Conservation (phyloP, 2,329 filamentous ascomycete species). For the Ploettnerulaceae sp. region DNA sequence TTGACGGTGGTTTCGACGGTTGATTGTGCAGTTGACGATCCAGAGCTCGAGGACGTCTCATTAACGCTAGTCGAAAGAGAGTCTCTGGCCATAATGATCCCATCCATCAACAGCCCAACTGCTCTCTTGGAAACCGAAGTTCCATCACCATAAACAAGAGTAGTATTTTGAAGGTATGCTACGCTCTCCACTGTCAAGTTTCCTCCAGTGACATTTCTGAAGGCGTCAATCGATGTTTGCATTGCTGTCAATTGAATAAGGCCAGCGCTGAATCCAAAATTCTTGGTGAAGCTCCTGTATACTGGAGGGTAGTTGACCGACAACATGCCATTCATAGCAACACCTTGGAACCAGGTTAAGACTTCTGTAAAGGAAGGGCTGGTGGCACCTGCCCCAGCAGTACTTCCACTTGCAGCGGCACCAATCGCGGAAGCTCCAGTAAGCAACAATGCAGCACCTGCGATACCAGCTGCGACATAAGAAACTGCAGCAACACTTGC, state of each 20-base stretch:
- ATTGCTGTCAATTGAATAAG: slow-evolving; percentile 77
- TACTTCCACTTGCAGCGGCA: slow-evolving; percentile 48
- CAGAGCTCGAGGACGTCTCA: slow-evolving; percentile 27
- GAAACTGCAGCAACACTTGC: slow-evolving; percentile 69
- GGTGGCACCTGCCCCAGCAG: slow-evolving; percentile 55
- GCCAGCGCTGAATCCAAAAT: slow-evolving; percentile 88
- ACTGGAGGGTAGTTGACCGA: slow-evolving; percentile 82
- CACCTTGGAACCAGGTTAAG: slow-evolving; percentile 84
- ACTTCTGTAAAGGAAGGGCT: slow-evolving; percentile 85
- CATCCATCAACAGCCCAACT: slow-evolving; percentile 39
- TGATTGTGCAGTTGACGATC: slow-evolving; percentile 25
- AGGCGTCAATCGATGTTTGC: slow-evolving; percentile 77
- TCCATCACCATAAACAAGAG: slow-evolving; percentile 64
- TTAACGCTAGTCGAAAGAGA: slow-evolving; percentile 45
- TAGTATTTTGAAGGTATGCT: slow-evolving; percentile 67
- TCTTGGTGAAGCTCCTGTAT: slow-evolving; percentile 84
- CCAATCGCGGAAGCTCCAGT: slow-evolving; percentile 67
- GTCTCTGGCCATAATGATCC: slow-evolving; percentile 50
- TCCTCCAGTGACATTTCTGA: slow-evolving; percentile 75
- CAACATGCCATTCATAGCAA: slow-evolving; percentile 95
- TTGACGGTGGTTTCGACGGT: slow-evolving; percentile 51
- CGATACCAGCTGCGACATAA: slow-evolving; percentile 78
- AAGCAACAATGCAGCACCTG: slow-evolving; percentile 74
- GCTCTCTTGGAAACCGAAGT: slow-evolving; percentile 54
- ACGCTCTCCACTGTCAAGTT: slow-evolving; percentile 80